Evolutionary conservation across 306 rosid species (phyloP).

Genomic region (Inga oerstediana): DNA sequence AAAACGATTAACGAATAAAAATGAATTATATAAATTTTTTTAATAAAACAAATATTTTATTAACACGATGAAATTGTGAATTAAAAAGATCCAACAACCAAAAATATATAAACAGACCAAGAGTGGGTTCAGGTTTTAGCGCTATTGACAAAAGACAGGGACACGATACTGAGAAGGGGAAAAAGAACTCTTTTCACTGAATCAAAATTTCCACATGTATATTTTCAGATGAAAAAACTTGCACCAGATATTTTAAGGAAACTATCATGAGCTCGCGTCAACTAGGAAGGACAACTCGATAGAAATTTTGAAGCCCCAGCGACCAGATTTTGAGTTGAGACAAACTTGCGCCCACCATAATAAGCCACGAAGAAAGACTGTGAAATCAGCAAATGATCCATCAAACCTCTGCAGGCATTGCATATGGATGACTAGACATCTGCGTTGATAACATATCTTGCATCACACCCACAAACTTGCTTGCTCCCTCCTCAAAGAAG

Average conservation of each 20-base stretch:
- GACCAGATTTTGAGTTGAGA: background rate
- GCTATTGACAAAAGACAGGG: background rate
- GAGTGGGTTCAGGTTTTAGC: no score
- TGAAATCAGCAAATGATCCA: slow-evolving; percentile 40
- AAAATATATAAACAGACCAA: no score
- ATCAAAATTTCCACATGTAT: background rate
- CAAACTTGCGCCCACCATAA: slow-evolving; percentile 10
- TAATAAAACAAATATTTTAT: no score
- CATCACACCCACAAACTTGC: slow-evolving; percentile 53
- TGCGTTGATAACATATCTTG: slow-evolving; percentile 52
- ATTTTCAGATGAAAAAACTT: slow-evolving; percentile 17
- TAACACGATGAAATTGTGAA: no score
- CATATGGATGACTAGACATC: slow-evolving; percentile 51
- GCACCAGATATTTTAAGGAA: slow-evolving; percentile 9
- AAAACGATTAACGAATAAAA: no score
- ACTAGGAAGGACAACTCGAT: slow-evolving; percentile 5
- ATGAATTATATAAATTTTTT: no score
- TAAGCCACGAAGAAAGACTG: background rate
- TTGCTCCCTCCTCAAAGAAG: slow-evolving; percentile 48
- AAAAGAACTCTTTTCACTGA: background rate
- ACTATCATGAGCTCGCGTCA: slow-evolving; percentile 5
- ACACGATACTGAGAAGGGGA: background rate
- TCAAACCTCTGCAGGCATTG: slow-evolving; percentile 63
- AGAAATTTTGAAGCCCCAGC: slow-evolving; percentile 2
- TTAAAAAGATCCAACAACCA: no score